These are phyloP conservation scores for Monosporascus sp. DNA, from an alignment of 2,329 filamentous ascomycete genomes.

Conservation along the genomic window DNA sequence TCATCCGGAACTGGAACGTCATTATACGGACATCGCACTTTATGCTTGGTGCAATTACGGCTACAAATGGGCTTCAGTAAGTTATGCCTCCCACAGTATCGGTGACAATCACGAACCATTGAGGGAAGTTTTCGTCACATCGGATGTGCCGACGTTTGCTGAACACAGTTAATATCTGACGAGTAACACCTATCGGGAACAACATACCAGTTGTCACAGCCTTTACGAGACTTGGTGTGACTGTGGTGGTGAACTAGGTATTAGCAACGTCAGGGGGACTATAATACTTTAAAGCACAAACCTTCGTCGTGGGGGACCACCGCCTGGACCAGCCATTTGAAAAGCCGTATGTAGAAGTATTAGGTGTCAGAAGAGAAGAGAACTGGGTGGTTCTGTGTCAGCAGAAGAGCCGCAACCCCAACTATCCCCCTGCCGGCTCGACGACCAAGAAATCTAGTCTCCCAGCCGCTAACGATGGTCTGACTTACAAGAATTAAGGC, in stretches of 20 bases:
- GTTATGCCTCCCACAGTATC: constrained; percentile 1
- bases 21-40: constrained; percentile 97
- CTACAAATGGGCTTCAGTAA: constrained; percentile 39
- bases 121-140: constrained; percentile 95
- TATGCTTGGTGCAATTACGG: constrained; percentile 98
- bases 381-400: constrained; percentile 27
- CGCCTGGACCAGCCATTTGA: constrained; percentile 87
- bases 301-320: constrained; percentile 78
- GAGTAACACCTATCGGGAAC: background rate
- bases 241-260: constrained; percentile 39
- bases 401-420: constrained; percentile 1
- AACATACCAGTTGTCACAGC: constrained; percentile 81
- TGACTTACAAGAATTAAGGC: constrained; percentile 12
- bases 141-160: constrained; percentile 92
- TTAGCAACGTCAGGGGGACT: constrained; percentile 12
- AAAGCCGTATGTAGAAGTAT: constrained; percentile 25
- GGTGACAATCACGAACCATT: constrained; percentile 64
- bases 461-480: background rate
- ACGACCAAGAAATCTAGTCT: constrained; percentile 2
- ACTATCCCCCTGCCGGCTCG: constrained; percentile 3
- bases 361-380: constrained; percentile 24
- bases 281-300: constrained; percentile 28
- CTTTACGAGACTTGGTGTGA: constrained; percentile 98
- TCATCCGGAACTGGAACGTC: constrained; percentile 69
- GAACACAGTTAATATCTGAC: constrained; percentile 11